These are phyloP conservation scores for Leccinum longicurvipes DNA, from an alignment of 768 basidiomycete species.

Conservation along the genomic window DNA sequence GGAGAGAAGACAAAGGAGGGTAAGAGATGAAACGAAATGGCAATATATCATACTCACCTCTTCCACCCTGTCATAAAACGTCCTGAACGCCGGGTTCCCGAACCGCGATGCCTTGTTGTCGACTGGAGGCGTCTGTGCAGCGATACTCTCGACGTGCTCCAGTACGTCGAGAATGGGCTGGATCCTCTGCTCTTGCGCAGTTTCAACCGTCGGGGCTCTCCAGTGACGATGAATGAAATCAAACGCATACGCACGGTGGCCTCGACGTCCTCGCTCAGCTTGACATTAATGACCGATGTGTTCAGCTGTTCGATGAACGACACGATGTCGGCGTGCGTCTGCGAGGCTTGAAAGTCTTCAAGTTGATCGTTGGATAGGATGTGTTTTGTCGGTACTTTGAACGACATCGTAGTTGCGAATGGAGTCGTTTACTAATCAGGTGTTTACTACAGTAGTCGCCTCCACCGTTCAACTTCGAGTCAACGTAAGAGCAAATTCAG, in stretches of 20 bases:
- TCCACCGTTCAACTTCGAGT: neutral
- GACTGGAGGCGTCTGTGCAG: constrained; percentile 73
- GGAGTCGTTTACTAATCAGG: neutral
- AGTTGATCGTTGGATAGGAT: constrained; percentile 80
- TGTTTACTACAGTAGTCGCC: too few relatives aligned
- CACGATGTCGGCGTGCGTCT: constrained; percentile 65
- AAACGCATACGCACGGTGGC: constrained; percentile 51
- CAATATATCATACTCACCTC: too few relatives aligned
- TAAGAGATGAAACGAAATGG: too few relatives aligned
- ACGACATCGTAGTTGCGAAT: constrained; percentile 32
- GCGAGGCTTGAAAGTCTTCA: constrained; percentile 72
- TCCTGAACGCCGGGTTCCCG: constrained; percentile 94
- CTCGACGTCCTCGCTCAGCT: constrained; percentile 62
- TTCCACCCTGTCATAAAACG: constrained; percentile 80
- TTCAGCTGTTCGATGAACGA: constrained; percentile 75
- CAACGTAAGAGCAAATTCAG: too few relatives aligned
- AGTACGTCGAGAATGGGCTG: constrained; percentile 60
- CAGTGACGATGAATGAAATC: neutral
- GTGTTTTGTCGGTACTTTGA: constrained; percentile 57
- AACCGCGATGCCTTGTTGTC: constrained; percentile 91
- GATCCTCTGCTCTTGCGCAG: constrained; percentile 50
- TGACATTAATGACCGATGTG: constrained; percentile 68
- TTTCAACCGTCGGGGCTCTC: neutral
- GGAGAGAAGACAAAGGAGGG: too few relatives aligned
- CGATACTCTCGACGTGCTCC: constrained; percentile 62